Evolutionary conservation across 78 protist genomes (phyloP), one percentile per base, ranked within the genome.

Genomic region (Capsaspora owczarzaki): DNA sequence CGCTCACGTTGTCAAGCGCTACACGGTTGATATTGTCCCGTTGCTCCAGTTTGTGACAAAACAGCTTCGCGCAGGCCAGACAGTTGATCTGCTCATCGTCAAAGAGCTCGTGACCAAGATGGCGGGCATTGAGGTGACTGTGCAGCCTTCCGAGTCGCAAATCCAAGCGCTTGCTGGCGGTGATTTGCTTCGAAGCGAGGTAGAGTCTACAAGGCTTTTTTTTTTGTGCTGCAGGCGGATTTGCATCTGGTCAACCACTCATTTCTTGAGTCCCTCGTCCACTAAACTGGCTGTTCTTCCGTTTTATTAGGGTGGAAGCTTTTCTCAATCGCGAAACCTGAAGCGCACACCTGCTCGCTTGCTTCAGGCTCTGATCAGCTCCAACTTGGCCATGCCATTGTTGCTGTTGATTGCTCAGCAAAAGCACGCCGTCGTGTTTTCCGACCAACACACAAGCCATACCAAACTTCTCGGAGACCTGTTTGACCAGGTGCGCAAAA

Each of bases 141-240:
- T 63, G 38, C 66, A 61, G 33, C 47, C 47, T 16, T 31, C 68
- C 6, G 49, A 16, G 12, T 27, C 6, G 47, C 56, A 61, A 61
- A 23, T 35, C 56, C n/a, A 66, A 37, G 75, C 61, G 68, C 61
- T 23, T 19, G 75, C 75, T 1, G 82, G 82, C 41, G 82, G 82
- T 4, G 74, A 38, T 53, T 43, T 74, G 42, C 82, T 77, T 23
- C 68, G 68, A 31, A 10, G 29, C 46, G 41, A 23, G n/a, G n/a
- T n/a, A n/a, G n/a, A n/a, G n/a, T n/a, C n/a, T n/a, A n/a, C n/a
- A n/a, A n/a, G n/a, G n/a, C n/a, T n/a, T n/a, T n/a, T n/a, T n/a
- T n/a, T n/a, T n/a, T n/a, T n/a, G n/a, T n/a, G n/a, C n/a, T n/a
- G n/a, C n/a, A n/a, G n/a, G n/a, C n/a, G n/a, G n/a, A n/a, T n/a